A percentile compares a stretch with the other conserved stretches of the same genome.
These are phyloP conservation scores for Amniculicola lignicola DNA, from an alignment of 495 filamentous ascomycete species.

Conservation along the genomic window DNA sequence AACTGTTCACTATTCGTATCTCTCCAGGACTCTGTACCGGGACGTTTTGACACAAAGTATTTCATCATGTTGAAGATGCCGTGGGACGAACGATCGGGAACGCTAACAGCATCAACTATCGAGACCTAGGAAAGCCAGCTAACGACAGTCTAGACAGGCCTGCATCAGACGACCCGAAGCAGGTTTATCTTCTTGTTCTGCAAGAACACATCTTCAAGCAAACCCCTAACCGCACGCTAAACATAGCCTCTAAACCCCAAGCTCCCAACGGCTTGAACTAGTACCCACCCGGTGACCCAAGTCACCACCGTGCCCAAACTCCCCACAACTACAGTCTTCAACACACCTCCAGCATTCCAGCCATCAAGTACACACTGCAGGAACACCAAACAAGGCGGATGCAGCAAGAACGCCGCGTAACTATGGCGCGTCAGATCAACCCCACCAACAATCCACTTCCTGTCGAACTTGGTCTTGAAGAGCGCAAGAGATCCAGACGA, in stretches of 20 bases:
- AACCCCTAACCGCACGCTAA: too few relatives aligned
- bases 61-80: too few relatives aligned
- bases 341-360: neutral
- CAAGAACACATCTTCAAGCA: too few relatives aligned
- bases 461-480: neutral
- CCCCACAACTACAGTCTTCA: constrained; percentile 11
- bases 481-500: neutral
- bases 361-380: constrained; percentile 8
- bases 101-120: too few relatives aligned
- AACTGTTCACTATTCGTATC: too few relatives aligned
- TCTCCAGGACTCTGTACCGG: too few relatives aligned
- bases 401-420: constrained; percentile 18
- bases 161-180: too few relatives aligned
- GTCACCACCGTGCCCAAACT: neutral
- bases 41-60: too few relatives aligned
- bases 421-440: constrained; percentile 12
- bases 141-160: too few relatives aligned
- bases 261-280: constrained; percentile 1
- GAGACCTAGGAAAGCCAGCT: too few relatives aligned
- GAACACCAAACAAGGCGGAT: constrained; percentile 1
- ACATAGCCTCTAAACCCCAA: neutral
- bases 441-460: neutral
- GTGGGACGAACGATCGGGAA: too few relatives aligned
- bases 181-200: too few relatives aligned
- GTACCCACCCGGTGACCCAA: constrained; percentile 9